A percentile compares a stretch with the other conserved stretches of the same genome.
Conservation (phyloP, 495 filamentous ascomycete genomes). For the Daldinia decipiens region DNA sequence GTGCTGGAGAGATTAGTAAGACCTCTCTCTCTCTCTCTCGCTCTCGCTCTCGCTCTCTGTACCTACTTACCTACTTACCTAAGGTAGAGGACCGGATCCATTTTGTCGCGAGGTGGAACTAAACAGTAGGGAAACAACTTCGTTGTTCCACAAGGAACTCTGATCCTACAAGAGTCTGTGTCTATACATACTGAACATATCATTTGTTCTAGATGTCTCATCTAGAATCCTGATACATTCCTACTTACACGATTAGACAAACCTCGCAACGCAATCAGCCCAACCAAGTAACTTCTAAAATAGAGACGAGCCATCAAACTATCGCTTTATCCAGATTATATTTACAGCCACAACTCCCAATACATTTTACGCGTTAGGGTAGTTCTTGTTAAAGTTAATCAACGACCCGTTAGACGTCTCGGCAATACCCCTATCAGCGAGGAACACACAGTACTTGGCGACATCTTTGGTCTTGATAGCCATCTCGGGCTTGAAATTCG, state of each 20-base stretch:
- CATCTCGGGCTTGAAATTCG: slow-evolving; percentile 52
- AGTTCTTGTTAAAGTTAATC: slow-evolving; percentile 54
- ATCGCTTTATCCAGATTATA: not conserved
- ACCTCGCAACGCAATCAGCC: too few relatives aligned
- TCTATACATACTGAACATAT: too few relatives aligned
- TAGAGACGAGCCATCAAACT: not conserved
- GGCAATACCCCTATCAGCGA: slow-evolving; percentile 53
- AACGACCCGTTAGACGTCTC: slow-evolving; percentile 51
- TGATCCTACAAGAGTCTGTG: too few relatives aligned
- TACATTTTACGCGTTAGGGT: slow-evolving; percentile 47
- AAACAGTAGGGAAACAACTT: too few relatives aligned
- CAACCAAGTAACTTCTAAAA: too few relatives aligned
- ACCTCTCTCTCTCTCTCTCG: not conserved
- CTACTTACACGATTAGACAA: not conserved
- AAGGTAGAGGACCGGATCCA: not conserved
- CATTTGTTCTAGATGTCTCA: too few relatives aligned
- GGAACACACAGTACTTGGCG: slow-evolving; percentile 56
- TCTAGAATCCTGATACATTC: not conserved
- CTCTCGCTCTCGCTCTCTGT: not conserved
- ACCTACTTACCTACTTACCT: too few relatives aligned
- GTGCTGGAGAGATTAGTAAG: not conserved
- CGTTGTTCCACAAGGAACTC: too few relatives aligned
- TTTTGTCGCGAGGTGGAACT: not conserved
- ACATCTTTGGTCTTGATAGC: slow-evolving; percentile 46
- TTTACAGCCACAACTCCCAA: not conserved